Percentiles rank a stretch among this genome's conserved stretches.
Evolutionary conservation across 345 rosid species (phyloP).

Genomic region (Chamaenerion angustifolium): DNA sequence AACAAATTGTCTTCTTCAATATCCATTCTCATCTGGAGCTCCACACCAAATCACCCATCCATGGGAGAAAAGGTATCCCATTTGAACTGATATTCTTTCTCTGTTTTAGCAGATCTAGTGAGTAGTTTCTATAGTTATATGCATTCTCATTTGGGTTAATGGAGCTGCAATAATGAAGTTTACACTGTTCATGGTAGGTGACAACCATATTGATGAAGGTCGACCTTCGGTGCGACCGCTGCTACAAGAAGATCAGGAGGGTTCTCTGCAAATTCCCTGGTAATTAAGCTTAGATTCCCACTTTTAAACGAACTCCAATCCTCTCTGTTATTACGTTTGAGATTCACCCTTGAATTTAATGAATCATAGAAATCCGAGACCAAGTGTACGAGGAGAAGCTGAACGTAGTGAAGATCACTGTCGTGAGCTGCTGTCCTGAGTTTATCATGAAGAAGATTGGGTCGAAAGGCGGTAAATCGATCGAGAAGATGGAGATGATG

Average conservation of each 20-base stretch:
- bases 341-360: constrained; percentile 18
- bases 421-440: constrained; percentile 25
- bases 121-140: no score
- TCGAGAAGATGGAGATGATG: constrained; percentile 15
- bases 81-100: no score
- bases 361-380: constrained; percentile 11
- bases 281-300: no score
- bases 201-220: constrained; percentile 19
- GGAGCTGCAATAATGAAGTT: no score
- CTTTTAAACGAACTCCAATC: no score
- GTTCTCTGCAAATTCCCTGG: constrained; percentile 23
- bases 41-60: no score
- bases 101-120: no score
- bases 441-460: constrained; percentile 13
- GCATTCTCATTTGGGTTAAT: no score
- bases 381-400: constrained; percentile 19
- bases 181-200: constrained; percentile 10
- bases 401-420: constrained; percentile 14
- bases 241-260: constrained; percentile 26
- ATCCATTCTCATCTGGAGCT: no score
- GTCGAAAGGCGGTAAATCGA: constrained; percentile 16
- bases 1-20: no score
- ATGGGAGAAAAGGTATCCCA: no score
- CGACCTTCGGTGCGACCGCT: constrained; percentile 25
- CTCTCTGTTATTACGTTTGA: not conserved